Evolutionary conservation across 352 stramenopile species (phyloP).

Genomic region (Poterioochromonas sp.): DNA sequence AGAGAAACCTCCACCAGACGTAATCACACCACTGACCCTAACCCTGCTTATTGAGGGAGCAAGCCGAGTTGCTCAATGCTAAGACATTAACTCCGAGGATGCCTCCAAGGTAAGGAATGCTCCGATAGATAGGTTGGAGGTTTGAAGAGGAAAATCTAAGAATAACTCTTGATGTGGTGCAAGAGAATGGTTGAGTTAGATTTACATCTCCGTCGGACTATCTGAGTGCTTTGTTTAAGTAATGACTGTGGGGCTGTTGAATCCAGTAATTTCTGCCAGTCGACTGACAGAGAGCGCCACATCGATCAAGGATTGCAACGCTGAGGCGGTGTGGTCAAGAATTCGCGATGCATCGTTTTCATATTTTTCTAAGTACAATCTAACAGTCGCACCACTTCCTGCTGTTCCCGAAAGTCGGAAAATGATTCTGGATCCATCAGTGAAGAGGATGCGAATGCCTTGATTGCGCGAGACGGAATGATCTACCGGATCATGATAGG

Average conservation of each 20-base stretch:
- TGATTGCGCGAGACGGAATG: constrained; percentile 79
- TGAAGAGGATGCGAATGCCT: constrained; percentile 81
- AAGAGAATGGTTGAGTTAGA: no score
- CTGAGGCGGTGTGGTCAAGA: constrained; percentile 49
- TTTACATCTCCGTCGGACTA: no score
- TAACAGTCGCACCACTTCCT: constrained; percentile 85
- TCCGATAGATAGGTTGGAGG: no score
- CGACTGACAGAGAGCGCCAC: constrained; percentile 85
- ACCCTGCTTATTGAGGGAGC: no score
- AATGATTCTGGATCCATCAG: constrained; percentile 88
- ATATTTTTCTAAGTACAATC: constrained; percentile 99
- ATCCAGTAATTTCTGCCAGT: constrained; percentile 83
- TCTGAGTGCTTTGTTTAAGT: no score
- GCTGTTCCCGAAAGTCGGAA: constrained; percentile 93
- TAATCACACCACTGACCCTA: constrained; percentile 3
- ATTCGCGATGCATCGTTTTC: constrained; percentile 62
- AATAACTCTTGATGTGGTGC: no score
- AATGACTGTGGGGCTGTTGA: constrained; percentile 91
- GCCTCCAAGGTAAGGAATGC: no score
- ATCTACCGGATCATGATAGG: constrained; percentile 96
- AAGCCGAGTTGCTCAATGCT: no score
- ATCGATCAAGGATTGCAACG: constrained; percentile 72
- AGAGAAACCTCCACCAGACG: not conserved
- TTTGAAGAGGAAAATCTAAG: no score
- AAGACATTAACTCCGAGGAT: no score